Conservation (phyloP, 352 stramenopile genomes). For the Phytophthora sp. region DNA sequence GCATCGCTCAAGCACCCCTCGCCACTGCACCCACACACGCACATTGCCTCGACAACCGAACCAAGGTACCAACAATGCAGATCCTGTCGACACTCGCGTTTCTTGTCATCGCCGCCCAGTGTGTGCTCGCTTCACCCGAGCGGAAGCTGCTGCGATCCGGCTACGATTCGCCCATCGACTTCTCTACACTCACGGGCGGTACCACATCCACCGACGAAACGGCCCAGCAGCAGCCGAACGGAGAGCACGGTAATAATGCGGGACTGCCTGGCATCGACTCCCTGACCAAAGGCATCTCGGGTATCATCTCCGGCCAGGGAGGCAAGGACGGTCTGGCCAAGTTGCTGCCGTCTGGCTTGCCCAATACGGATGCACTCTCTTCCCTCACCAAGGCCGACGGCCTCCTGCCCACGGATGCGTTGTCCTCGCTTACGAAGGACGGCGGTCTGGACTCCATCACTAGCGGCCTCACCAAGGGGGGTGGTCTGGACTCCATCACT, state of each 20-base stretch:
- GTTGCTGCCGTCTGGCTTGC: neutral
- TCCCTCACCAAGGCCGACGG: too few relatives aligned
- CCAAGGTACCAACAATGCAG: neutral
- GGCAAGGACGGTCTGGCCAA: neutral
- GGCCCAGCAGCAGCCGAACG: neutral
- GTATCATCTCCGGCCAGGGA: neutral
- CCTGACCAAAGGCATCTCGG: neutral
- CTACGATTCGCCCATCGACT: neutral
- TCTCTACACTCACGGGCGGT: neutral
- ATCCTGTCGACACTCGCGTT: neutral
- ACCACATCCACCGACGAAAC: neutral
- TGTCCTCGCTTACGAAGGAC: too few relatives aligned
- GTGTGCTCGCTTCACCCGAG: neutral
- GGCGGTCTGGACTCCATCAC: too few relatives aligned
- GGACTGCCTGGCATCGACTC: neutral
- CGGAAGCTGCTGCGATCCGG: neutral
- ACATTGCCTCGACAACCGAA: too few relatives aligned
- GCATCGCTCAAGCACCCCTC: too few relatives aligned
- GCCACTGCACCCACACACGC: neutral
- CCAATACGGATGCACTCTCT: neutral
- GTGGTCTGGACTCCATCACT: too few relatives aligned
- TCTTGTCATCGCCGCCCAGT: neutral
- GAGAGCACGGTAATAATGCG: too few relatives aligned
- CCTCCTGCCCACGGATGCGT: too few relatives aligned
- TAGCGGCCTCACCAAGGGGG: too few relatives aligned